Evolutionary conservation across 2,329 filamentous ascomycete species (phyloP).

Genomic region (Penicillium sp.): DNA sequence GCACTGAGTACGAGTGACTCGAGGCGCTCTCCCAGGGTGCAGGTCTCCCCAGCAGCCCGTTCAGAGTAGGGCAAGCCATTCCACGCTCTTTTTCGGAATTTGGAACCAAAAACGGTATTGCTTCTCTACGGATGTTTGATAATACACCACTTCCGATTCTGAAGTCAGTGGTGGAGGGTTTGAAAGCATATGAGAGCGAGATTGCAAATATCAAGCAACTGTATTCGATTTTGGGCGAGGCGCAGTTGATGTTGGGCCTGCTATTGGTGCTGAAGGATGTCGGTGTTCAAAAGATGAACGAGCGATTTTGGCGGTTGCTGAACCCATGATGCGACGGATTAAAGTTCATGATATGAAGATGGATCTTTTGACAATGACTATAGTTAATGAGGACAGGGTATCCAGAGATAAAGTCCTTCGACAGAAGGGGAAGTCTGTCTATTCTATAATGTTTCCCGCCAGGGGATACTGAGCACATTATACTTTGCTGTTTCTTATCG

Average conservation of each 20-base stretch:
- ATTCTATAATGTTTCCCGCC: neutral
- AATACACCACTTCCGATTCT: slow-evolving; percentile 17
- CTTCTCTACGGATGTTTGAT: slow-evolving; percentile 19
- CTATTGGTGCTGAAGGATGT: neutral
- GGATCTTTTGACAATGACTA: slow-evolving; percentile 12
- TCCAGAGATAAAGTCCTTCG: neutral
- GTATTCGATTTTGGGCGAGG: slow-evolving; percentile 14
- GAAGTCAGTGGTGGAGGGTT: slow-evolving; percentile 13
- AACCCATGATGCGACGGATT: slow-evolving; percentile 14
- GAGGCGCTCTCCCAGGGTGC: slow-evolving; percentile 20
- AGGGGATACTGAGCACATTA: neutral
- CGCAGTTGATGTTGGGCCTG: slow-evolving; percentile 13
- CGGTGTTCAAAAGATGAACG: slow-evolving; percentile 1
- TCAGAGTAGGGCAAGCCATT: slow-evolving; percentile 7
- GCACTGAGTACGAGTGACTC: slow-evolving; percentile 16
- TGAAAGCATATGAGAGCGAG: slow-evolving; percentile 23
- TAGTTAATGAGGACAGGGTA: neutral
- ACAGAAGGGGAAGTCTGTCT: neutral
- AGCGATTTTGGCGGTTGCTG: slow-evolving; percentile 16
- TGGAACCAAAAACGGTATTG: no score
- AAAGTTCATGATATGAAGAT: slow-evolving; percentile 17
- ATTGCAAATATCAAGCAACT: slow-evolving; percentile 13
- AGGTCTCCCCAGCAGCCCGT: slow-evolving; percentile 10
- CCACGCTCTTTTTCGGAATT: no score
- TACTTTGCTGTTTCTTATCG: no score